A percentile compares a stretch with the other conserved stretches of the same genome.
These are phyloP conservation scores for Phaeodactylum tricornutum DNA, from an alignment of 108 stramenopile genomes.

Conservation along the genomic window DNA sequence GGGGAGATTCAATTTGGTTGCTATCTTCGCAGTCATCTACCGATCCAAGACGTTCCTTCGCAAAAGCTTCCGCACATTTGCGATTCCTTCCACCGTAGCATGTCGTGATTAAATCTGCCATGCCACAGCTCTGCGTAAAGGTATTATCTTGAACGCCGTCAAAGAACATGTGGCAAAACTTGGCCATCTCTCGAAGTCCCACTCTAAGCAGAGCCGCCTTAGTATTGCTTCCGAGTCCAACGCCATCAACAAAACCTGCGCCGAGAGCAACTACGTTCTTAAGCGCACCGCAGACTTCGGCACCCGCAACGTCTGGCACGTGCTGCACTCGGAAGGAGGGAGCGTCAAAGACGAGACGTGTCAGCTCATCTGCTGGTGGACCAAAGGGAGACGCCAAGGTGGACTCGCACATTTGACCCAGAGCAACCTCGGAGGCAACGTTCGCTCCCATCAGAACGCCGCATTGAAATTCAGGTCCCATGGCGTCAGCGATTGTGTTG, in stretches of 20 bases:
- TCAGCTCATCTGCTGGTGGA: slow-evolving; percentile 50
- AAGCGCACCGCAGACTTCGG: slow-evolving; percentile 92
- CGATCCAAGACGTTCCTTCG: slow-evolving; percentile 14
- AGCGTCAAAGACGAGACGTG: slow-evolving; percentile 72
- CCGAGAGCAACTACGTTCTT: slow-evolving; percentile 96
- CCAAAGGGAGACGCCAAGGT: slow-evolving; percentile 87
- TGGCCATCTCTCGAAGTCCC: slow-evolving; percentile 84
- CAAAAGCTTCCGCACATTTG: slow-evolving; percentile 90
- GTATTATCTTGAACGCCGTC: slow-evolving; percentile 66
- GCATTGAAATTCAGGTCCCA: slow-evolving; percentile 65
- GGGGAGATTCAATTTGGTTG: background rate
- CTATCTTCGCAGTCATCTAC: no score
- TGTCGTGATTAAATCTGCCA: slow-evolving; percentile 96
- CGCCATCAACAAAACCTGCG: slow-evolving; percentile 93
- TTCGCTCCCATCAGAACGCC: slow-evolving; percentile 99
- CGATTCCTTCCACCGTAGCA: slow-evolving; percentile 96
- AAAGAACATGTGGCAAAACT: slow-evolving; percentile 83
- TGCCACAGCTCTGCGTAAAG: slow-evolving; percentile 89
- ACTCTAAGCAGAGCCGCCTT: slow-evolving; percentile 95
- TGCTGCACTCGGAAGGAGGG: slow-evolving; percentile 79
- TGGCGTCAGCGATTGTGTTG: slow-evolving; percentile 53
- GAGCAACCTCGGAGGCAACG: slow-evolving; percentile 91
- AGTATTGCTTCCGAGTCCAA: slow-evolving; percentile 84
- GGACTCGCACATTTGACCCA: slow-evolving; percentile 89
- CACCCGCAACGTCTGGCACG: slow-evolving; percentile 80